Evolutionary conservation across 75 land plant genomes (phyloP).

Genomic region (Picea sitchensis): DNA sequence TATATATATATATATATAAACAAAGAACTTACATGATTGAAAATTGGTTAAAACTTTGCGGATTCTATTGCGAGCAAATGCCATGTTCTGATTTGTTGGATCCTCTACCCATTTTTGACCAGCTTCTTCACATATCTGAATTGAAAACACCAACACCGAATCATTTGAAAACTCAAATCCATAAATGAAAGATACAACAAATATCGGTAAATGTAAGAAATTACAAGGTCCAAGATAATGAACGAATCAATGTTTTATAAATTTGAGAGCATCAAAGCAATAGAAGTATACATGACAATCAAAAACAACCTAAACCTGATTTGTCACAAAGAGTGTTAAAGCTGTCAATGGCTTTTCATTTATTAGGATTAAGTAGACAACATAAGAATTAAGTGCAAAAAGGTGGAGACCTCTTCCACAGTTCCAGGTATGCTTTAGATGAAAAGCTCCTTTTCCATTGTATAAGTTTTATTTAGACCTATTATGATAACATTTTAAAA

Average conservation of each 20-base stretch:
- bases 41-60: conserved; percentile 48
- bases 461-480: too few relatives aligned
- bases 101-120: conserved; percentile 85
- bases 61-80: conserved; percentile 82
- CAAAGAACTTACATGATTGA: conserved; percentile 39
- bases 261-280: background rate
- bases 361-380: background rate
- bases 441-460: too few relatives aligned
- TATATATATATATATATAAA: too few relatives aligned
- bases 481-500: too few relatives aligned
- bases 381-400: too few relatives aligned
- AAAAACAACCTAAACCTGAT: background rate
- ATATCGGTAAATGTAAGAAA: background rate
- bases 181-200: background rate
- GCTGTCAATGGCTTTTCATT: background rate
- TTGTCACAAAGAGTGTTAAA: background rate
- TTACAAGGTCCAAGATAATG: background rate
- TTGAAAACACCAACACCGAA: background rate
- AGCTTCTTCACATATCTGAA: conserved; percentile 61
- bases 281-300: background rate
- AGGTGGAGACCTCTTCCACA: too few relatives aligned
- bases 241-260: background rate
- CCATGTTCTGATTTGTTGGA: conserved; percentile 66
- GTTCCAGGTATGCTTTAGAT: too few relatives aligned
- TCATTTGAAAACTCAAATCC: background rate